phyloP scores from a whole-genome alignment of 176 grass and related monocot genomes.

The Aechmea fasciata region DNA sequence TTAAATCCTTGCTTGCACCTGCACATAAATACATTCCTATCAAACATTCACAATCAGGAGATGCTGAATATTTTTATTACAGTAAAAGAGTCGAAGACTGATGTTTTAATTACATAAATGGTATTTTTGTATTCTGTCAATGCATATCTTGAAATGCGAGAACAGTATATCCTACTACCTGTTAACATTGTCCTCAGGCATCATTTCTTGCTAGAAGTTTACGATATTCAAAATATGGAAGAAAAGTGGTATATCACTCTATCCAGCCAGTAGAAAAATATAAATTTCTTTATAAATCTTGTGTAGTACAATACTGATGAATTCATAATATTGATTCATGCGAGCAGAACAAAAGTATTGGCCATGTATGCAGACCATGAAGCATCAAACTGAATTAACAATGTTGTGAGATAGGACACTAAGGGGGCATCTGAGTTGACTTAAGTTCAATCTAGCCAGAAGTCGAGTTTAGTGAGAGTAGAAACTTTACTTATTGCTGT shows the following conservation, averaged over 20 bases:
- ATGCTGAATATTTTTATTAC: constrained; percentile 3
- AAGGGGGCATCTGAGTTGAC: too few species aligned
- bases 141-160: neutral
- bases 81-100: neutral
- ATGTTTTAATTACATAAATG: neutral
- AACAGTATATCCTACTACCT: neutral
- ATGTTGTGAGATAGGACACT: neutral
- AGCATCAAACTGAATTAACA: neutral
- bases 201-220: too few species aligned
- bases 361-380: neutral
- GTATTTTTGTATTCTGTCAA: neutral
- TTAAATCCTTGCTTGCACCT: too few species aligned
- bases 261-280: neutral
- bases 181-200: too few species aligned
- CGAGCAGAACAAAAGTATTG: neutral
- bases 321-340: neutral
- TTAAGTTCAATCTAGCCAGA: too few species aligned
- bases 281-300: neutral
- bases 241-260: neutral
- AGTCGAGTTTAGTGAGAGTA: too few species aligned
- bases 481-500: too few species aligned
- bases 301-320: neutral
- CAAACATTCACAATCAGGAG: neutral
- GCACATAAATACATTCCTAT: neutral
- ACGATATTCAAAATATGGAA: neutral